These are phyloP conservation scores for Spongospora subterranea DNA, from an alignment of 208 protist genomes.

Conservation along the genomic window DNA sequence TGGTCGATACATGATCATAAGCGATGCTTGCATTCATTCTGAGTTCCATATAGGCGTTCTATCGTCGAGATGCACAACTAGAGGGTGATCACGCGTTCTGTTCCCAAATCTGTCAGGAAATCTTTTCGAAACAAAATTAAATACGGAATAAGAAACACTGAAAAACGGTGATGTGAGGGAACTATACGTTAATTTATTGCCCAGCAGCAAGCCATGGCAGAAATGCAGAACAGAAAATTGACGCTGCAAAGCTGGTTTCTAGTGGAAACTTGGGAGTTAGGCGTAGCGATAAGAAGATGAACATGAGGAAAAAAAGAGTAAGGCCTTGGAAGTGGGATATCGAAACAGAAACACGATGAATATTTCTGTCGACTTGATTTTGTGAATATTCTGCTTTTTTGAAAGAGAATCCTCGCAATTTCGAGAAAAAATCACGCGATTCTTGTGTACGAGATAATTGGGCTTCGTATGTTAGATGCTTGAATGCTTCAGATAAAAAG, in stretches of 20 bases:
- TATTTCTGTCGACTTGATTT: neutral
- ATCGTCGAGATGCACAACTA: neutral
- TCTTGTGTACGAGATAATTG: neutral
- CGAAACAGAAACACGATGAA: slow-evolving; percentile 9
- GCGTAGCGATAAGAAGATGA: slow-evolving; percentile 25
- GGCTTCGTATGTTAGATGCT: slow-evolving; percentile 1
- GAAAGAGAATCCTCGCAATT: slow-evolving; percentile 47
- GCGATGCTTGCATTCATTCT: neutral
- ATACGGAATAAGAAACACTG: too few relatives aligned
- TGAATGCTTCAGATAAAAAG: neutral
- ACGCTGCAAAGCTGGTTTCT: neutral
- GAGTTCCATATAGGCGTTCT: neutral
- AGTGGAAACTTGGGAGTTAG: neutral
- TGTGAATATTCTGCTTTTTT: neutral
- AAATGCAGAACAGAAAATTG: neutral
- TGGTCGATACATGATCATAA: neutral
- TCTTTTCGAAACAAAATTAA: too few relatives aligned
- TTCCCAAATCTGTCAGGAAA: too few relatives aligned
- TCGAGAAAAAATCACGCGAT: slow-evolving; percentile 39
- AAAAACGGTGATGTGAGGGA: too few relatives aligned
- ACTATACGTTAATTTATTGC: neutral
- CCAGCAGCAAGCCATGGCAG: neutral
- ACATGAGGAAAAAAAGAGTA: slow-evolving; percentile 40
- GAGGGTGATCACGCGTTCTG: too few relatives aligned
- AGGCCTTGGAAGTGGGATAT: slow-evolving; percentile 25